A percentile compares a stretch with the other conserved stretches of the same genome.
phyloP scores from a whole-genome alignment of 1,284 basidiomycete genomes.

The Tilletia setariae region DNA sequence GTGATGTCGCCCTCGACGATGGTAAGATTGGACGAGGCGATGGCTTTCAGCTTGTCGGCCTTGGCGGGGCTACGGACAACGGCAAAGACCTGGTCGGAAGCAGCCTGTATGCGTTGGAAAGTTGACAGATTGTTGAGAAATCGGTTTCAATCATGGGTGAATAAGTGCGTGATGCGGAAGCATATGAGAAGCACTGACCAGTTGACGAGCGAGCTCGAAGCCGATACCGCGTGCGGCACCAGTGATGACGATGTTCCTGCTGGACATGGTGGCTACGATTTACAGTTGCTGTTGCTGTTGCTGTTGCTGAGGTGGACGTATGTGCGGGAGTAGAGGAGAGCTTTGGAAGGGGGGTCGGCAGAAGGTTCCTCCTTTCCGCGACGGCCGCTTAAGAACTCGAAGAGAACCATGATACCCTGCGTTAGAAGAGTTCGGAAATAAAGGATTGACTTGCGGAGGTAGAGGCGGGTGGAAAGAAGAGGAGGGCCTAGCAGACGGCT shows the following conservation, averaged over 20 bases:
- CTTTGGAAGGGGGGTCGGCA: too few species aligned
- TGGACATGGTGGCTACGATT: constrained; percentile 1
- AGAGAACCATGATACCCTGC: too few species aligned
- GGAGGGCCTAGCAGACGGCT: too few species aligned
- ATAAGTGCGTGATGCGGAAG: neutral
- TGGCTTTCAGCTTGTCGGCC: neutral
- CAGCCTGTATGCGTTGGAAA: neutral
- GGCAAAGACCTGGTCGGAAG: neutral
- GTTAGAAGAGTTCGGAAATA: too few species aligned
- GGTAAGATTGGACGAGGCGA: neutral
- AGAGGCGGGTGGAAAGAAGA: too few species aligned
- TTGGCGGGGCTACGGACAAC: neutral
- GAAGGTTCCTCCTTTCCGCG: too few species aligned
- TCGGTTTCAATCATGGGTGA: neutral
- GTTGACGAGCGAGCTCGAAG: constrained; percentile 8
- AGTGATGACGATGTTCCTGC: constrained; percentile 1
- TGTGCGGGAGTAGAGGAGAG: too few species aligned
- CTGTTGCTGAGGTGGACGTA: too few species aligned
- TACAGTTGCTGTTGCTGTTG: too few species aligned
- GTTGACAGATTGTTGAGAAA: neutral
- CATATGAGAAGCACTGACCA: neutral
- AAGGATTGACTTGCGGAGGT: too few species aligned
- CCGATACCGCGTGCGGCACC: constrained; percentile 5
- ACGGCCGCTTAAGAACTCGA: too few species aligned
- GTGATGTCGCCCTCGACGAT: constrained; percentile 4